Conservation (phyloP, 805 yeast genomes). For the Sporopachydermia lactativora region DNA sequence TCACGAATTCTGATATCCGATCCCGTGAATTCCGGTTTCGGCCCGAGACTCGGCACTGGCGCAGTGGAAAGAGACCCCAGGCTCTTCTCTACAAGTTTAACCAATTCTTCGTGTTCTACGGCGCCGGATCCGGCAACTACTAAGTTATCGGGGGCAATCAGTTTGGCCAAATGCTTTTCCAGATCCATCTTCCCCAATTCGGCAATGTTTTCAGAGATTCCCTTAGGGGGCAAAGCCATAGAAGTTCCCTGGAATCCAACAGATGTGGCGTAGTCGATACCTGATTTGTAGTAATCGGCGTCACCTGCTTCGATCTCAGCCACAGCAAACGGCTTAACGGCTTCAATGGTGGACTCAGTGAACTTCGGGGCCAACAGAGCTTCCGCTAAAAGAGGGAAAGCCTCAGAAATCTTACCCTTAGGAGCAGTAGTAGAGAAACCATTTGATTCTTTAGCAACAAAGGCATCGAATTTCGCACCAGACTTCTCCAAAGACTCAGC, state of each 20-base stretch:
- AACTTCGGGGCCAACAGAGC: conserved; percentile 24
- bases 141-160: conserved; percentile 47
- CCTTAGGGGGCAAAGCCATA: conserved; percentile 60
- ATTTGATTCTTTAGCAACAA: conserved; percentile 48
- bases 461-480: conserved; percentile 44
- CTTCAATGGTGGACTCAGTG: conserved; percentile 30
- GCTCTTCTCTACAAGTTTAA: conserved; percentile 44
- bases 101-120: conserved; percentile 53
- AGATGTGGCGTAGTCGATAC: conserved; percentile 62
- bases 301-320: conserved; percentile 41
- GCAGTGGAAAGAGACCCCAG: conserved; percentile 35
- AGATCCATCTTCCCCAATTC: conserved; percentile 47
- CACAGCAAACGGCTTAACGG: conserved; percentile 32
- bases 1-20: conserved; percentile 83
- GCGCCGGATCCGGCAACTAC: conserved; percentile 62
- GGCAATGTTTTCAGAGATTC: conserved; percentile 53
- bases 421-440: conserved; percentile 43
- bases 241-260: conserved; percentile 84
- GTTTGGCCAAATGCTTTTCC: conserved; percentile 36
- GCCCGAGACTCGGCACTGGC: conserved; percentile 28
- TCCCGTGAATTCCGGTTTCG: conserved; percentile 58
- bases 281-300: conserved; percentile 37
- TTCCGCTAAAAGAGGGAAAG: conserved; percentile 37
- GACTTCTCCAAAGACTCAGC: conserved; percentile 23
- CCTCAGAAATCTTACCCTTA: conserved; percentile 34